Evolutionary conservation across 2,329 filamentous ascomycete species (phyloP).

Genomic region (Phyllosticta citrichinensis): DNA sequence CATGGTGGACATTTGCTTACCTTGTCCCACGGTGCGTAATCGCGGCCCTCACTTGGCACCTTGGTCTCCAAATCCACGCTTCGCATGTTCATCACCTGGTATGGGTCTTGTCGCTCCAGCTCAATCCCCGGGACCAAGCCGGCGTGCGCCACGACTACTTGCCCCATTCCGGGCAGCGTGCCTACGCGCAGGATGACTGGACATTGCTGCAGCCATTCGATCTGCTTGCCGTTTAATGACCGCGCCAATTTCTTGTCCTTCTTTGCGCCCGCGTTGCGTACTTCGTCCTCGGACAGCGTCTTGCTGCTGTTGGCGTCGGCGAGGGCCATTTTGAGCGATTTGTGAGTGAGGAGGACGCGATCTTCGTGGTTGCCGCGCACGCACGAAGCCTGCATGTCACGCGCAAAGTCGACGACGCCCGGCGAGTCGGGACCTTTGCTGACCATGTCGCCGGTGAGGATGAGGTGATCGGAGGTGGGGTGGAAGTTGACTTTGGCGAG

Average conservation of each 20-base stretch:
- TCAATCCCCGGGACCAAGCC: constrained; percentile 70
- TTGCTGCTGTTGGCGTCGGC: constrained; percentile 24
- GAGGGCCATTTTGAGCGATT: constrained; percentile 16
- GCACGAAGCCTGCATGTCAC: constrained; percentile 62
- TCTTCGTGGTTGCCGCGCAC: constrained; percentile 95
- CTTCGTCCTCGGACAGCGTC: constrained; percentile 23
- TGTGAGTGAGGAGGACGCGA: constrained; percentile 59
- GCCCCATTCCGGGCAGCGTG: constrained; percentile 47
- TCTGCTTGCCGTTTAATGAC: constrained; percentile 49
- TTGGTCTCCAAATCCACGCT: constrained; percentile 57
- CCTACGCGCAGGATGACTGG: constrained; percentile 73
- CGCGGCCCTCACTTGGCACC: constrained; percentile 42
- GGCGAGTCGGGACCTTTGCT: constrained; percentile 77
- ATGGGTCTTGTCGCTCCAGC: constrained; percentile 63
- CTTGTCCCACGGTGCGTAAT: constrained; percentile 58
- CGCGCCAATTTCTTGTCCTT: constrained; percentile 29
- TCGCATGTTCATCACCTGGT: constrained; percentile 86
- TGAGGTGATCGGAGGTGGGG: constrained; percentile 39
- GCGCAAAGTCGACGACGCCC: constrained; percentile 67
- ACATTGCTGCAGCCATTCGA: constrained; percentile 57
- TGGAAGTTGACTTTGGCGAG: constrained; percentile 58
- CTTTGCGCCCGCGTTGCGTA: constrained; percentile 33
- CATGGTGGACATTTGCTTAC: constrained; percentile 17
- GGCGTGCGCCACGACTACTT: constrained; percentile 71
- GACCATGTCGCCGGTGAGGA: constrained; percentile 39